Base-by-base conservation (phyloP, 768 basidiomycete species). In the Terana coerulea region DNA sequence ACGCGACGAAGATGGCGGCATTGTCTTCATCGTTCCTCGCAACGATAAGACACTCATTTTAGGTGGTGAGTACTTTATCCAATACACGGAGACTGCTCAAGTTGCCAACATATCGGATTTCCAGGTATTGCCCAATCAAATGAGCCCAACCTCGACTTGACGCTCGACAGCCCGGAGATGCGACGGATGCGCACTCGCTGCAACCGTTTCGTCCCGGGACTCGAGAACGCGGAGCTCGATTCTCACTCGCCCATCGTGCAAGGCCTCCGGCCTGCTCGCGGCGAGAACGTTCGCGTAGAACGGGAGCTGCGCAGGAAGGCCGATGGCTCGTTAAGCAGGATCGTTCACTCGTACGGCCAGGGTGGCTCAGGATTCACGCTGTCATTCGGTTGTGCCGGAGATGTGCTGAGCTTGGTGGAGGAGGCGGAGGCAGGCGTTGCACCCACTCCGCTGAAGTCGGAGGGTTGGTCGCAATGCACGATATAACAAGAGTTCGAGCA, bases 21-120 rank as follows among this genome's bases (percentile, higher is more conserved):
- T 72, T 68, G 56, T 60, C 35, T 60, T 57, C 56, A 57, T 60
- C 29, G 59, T 60, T 11, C 59, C 56, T 17, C 60, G 71, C n/a
- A 70, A 70, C 54, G 67, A 69, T 49, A 63, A 63, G 6, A 61
- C 63, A 7, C 63, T 72, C 24, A 66, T 72, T 26, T 61, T 74
- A n/a, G 59, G 59, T 26, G 61, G 55, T 56, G 3, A 47, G 55
- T 49, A 19, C 6, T 29, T 33, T 29, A n/a, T 2, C 19, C 14
- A 36, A 43, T 9, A 40, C 12, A 3, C 26, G 36, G 8, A 15
- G 5, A n/a, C n/a, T n/a, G n/a, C n/a, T n/a, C n/a, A n/a, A n/a
- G n/a, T n/a, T n/a, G n/a, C n/a, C n/a, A n/a, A n/a, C n/a, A n/a
- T n/a, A n/a, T n/a, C n/a, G n/a, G n/a, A n/a, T n/a, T n/a, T 5